These are phyloP conservation scores for Helotiales sp. DNA, from an alignment of 2,329 filamentous ascomycete genomes.

Conservation along the genomic window DNA sequence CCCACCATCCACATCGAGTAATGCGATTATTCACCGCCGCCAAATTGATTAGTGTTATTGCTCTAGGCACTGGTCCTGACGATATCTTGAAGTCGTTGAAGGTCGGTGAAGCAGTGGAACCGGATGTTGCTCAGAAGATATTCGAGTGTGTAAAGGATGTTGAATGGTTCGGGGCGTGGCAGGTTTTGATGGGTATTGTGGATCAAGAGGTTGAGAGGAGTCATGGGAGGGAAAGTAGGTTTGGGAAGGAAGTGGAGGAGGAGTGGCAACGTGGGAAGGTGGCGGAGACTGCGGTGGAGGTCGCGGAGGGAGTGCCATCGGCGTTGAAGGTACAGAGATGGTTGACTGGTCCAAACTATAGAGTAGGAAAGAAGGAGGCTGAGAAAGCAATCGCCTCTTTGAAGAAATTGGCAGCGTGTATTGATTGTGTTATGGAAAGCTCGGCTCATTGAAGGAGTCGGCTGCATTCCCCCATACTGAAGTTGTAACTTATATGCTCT, in stretches of 20 bases:
- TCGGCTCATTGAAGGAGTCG: not conserved
- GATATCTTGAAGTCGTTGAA: slow-evolving; percentile 1
- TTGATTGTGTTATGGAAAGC: slow-evolving; percentile 6
- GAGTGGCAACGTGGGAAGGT: slow-evolving; percentile 54
- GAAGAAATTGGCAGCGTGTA: slow-evolving; percentile 10
- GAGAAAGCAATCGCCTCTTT: slow-evolving; percentile 7
- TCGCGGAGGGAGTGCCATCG: slow-evolving; percentile 28
- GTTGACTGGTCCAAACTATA: slow-evolving; percentile 9
- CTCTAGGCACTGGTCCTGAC: slow-evolving; percentile 38
- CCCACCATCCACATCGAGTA: slow-evolving; percentile 51
- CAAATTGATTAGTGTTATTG: slow-evolving; percentile 52
- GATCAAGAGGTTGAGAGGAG: slow-evolving; percentile 43
- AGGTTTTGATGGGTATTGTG: slow-evolving; percentile 52
- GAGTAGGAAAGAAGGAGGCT: slow-evolving; percentile 12
- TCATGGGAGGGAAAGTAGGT: slow-evolving; percentile 47
- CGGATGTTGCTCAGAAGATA: slow-evolving; percentile 15
- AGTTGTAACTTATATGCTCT: too few species aligned
- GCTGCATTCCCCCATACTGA: not conserved
- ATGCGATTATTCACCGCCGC: slow-evolving; percentile 53
- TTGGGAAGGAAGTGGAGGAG: slow-evolving; percentile 44
- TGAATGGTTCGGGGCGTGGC: slow-evolving; percentile 54
- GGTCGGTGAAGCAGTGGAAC: not conserved
- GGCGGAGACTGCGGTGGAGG: slow-evolving; percentile 50
- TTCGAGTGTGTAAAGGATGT: slow-evolving; percentile 45
- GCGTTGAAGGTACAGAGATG: slow-evolving; percentile 13